Evolutionary conservation across 768 basidiomycete genomes (phyloP).

Genomic region (Trametes villosa): DNA sequence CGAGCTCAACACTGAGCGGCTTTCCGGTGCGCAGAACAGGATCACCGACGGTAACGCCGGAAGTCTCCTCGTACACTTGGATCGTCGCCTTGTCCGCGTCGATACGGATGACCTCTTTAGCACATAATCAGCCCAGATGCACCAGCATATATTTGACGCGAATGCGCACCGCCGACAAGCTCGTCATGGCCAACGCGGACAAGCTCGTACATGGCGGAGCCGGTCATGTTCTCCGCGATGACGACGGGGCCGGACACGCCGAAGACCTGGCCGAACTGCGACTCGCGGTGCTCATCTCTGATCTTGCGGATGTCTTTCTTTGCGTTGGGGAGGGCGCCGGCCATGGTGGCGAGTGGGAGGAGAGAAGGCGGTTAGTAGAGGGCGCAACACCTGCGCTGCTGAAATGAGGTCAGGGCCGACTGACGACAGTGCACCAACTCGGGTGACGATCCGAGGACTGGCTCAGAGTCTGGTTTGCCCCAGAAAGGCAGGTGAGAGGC

Average conservation of each 20-base stretch:
- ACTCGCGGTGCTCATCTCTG: constrained; percentile 88
- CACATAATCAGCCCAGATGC: not conserved
- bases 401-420: constrained; percentile 15
- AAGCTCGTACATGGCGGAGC: constrained; percentile 96
- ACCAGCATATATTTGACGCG: not conserved
- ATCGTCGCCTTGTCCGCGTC: constrained; percentile 98
- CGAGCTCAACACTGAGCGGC: constrained; percentile 95
- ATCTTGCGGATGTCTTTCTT: constrained; percentile 87
- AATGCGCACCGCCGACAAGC: constrained; percentile 84
- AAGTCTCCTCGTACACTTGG: constrained; percentile 99
- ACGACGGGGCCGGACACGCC: constrained; percentile 99
- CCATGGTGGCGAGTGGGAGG: constrained; percentile 56
- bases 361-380: constrained; percentile 9
- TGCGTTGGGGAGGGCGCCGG: constrained; percentile 91
- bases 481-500: not conserved
- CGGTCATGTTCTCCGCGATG: constrained; percentile 94
- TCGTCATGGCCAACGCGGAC: constrained; percentile 99
- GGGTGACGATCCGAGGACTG: constrained; percentile 4
- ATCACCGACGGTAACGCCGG: constrained; percentile 98
- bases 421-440: constrained; percentile 24
- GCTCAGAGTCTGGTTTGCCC: constrained; percentile 23
- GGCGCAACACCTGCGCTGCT: constrained; percentile 6
- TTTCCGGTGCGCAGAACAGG: constrained; percentile 97
- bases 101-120: constrained; percentile 96
- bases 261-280: constrained; percentile 83